Evolutionary conservation across 2,329 filamentous ascomycete species (phyloP).

Genomic region (Periconia macrospinosa): DNA sequence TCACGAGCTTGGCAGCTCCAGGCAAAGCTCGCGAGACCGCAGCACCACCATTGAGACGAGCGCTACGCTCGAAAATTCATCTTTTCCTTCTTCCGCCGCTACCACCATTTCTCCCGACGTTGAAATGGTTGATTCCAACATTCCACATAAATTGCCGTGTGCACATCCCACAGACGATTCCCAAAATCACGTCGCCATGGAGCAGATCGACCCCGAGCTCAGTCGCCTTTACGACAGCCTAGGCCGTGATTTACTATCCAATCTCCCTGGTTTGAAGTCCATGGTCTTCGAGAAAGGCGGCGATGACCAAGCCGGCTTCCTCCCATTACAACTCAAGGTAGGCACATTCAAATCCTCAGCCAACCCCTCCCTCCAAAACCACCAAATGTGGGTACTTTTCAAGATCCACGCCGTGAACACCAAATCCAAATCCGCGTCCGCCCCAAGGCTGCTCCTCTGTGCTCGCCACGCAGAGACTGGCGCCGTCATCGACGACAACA

Average conservation of each 20-base stretch:
- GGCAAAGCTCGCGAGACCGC: not conserved
- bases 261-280: constrained; percentile 1
- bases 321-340: constrained; percentile 4
- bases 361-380: not conserved
- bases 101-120: not conserved
- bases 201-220: not conserved
- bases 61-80: not conserved
- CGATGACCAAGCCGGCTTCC: not conserved
- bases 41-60: not conserved
- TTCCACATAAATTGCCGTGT: too few relatives aligned
- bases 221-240: not conserved
- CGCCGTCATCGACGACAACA: not conserved
- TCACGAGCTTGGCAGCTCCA: not conserved
- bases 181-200: not conserved
- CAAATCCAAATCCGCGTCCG: not conserved
- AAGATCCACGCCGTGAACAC: constrained; percentile 6
- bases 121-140: too few relatives aligned
- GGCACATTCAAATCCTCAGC: not conserved
- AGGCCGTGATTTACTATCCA: constrained; percentile 1
- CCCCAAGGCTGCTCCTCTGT: constrained; percentile 6
- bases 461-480: constrained; percentile 1
- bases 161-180: too few relatives aligned
- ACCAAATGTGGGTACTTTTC: constrained; percentile 6
- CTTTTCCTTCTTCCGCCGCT: not conserved
- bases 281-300: constrained; percentile 3